Evolutionary conservation across 2,329 filamentous ascomycete species (phyloP).

Genomic region (Cercospora sesami): DNA sequence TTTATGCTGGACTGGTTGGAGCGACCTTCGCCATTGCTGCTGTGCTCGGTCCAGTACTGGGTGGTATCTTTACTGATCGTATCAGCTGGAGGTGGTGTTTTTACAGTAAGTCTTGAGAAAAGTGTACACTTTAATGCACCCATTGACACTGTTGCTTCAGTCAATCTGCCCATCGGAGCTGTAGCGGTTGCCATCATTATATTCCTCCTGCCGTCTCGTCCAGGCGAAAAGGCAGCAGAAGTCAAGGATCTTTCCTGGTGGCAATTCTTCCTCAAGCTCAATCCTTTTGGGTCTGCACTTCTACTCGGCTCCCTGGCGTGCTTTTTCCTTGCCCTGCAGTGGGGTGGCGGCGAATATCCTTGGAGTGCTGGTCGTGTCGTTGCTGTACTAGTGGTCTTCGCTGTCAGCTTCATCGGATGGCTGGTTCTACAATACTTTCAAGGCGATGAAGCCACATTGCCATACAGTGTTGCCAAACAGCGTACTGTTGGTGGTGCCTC

Average conservation of each 20-base stretch:
- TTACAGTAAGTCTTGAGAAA: constrained; percentile 41
- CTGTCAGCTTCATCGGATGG: constrained; percentile 18
- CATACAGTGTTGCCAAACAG: constrained; percentile 16
- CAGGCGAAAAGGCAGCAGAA: constrained; percentile 39
- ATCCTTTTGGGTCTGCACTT: constrained; percentile 44
- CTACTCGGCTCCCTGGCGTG: constrained; percentile 43
- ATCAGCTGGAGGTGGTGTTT: constrained; percentile 54
- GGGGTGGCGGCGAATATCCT: constrained; percentile 47
- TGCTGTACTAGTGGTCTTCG: constrained; percentile 40
- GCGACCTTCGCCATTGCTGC: constrained; percentile 46
- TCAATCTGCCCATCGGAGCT: constrained; percentile 52
- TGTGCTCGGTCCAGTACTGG: constrained; percentile 54
- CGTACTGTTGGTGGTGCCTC: constrained; percentile 18
- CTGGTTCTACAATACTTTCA: constrained; percentile 19
- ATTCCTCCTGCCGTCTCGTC: constrained; percentile 16
- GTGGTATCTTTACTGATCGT: constrained; percentile 51
- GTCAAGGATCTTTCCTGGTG: constrained; percentile 22
- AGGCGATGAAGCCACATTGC: constrained; percentile 22
- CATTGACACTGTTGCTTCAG: constrained; percentile 20
- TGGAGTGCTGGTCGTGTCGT: constrained; percentile 46
- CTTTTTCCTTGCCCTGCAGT: constrained; percentile 49
- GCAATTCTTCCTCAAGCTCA: constrained; percentile 37
- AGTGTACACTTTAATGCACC: constrained; percentile 47
- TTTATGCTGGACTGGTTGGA: constrained; percentile 37
- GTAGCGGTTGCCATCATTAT: constrained; percentile 38